Conservation (phyloP, 495 filamentous ascomycete genomes). For the Lepraria neglecta region DNA sequence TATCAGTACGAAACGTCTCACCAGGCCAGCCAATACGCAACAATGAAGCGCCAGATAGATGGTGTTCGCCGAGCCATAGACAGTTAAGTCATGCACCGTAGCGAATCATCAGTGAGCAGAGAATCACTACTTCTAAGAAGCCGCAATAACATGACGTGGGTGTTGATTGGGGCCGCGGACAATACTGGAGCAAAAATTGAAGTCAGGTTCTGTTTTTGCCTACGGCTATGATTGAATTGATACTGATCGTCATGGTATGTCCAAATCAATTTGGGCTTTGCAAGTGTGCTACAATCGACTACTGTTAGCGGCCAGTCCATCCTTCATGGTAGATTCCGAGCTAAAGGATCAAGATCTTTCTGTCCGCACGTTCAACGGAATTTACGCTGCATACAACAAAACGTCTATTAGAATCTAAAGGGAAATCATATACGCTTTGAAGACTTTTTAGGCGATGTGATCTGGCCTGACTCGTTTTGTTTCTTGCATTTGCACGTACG, state of each 20-base stretch:
- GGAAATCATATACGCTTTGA: background rate
- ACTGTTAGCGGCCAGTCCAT: background rate
- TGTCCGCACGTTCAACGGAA: background rate
- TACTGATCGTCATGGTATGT: background rate
- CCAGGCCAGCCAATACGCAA: background rate
- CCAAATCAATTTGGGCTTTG: background rate
- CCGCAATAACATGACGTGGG: background rate
- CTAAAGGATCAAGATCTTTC: background rate
- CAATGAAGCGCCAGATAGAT: background rate
- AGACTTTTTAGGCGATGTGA: background rate
- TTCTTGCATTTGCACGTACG: background rate
- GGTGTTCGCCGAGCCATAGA: too few relatives aligned
- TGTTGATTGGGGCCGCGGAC: background rate
- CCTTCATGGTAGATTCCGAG: background rate
- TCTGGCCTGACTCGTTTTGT: background rate
- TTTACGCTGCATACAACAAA: background rate
- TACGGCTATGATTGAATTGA: background rate
- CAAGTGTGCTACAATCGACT: slow-evolving; percentile 1
- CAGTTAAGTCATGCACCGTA: too few relatives aligned
- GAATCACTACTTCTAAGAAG: too few relatives aligned
- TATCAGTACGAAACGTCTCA: background rate
- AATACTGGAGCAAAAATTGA: background rate
- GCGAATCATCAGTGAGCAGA: too few relatives aligned
- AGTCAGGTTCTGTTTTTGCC: background rate
- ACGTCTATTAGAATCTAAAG: background rate